A percentile compares a stretch with the other conserved stretches of the same genome.
Conservation (phyloP, 2,329 filamentous ascomycete species). For the Ophiostoma novo-ulmi region DNA sequence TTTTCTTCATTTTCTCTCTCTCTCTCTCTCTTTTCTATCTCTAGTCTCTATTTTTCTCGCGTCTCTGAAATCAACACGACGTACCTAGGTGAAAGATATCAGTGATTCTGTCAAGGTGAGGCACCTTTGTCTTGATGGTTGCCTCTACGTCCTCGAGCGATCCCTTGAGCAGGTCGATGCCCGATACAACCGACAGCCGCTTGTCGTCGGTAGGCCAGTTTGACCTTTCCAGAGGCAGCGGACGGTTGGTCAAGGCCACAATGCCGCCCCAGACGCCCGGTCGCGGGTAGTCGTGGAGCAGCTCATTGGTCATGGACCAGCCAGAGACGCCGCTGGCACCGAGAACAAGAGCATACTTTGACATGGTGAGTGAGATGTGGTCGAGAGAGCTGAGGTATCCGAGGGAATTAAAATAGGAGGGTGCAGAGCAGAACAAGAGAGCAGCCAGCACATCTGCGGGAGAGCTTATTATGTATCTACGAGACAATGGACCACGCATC, state of each 20-base stretch:
- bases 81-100: conserved; percentile 36
- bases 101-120: conserved; percentile 42
- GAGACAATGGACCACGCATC: background rate
- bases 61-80: conserved; percentile 20
- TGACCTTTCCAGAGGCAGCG: conserved; percentile 31
- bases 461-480: background rate
- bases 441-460: background rate
- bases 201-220: conserved; percentile 33
- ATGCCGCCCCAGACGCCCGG: conserved; percentile 42
- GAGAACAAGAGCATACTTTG: conserved; percentile 5
- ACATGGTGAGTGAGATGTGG: background rate
- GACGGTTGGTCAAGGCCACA: conserved; percentile 45
- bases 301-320: conserved; percentile 46
- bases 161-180: conserved; percentile 35
- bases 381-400: too few relatives aligned
- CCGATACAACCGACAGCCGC: conserved; percentile 33
- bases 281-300: conserved; percentile 43
- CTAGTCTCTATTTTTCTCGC: too few relatives aligned
- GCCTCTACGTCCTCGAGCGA: conserved; percentile 33
- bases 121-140: conserved; percentile 35
- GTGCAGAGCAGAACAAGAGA: background rate
- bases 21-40: too few relatives aligned
- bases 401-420: background rate
- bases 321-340: conserved; percentile 43
- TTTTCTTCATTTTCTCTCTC: conserved; percentile 27